These are phyloP conservation scores for Ceratocystis huliohia DNA, from an alignment of 2,329 filamentous ascomycete species.

Conservation along the genomic window DNA sequence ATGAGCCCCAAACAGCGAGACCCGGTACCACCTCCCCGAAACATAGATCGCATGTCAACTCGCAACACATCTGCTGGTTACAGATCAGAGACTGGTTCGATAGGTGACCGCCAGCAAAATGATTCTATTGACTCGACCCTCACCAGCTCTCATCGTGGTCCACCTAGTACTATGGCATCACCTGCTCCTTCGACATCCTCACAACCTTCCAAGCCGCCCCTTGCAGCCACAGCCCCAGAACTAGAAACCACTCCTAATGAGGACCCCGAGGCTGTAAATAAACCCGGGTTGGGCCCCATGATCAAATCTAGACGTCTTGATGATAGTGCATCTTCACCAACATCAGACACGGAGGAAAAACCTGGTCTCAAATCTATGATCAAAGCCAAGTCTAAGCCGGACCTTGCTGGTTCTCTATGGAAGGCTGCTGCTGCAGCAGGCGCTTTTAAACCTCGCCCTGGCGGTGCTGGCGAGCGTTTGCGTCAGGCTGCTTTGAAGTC, in stretches of 20 bases:
- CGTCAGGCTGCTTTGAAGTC: slow-evolving; percentile 46
- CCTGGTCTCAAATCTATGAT: slow-evolving; percentile 86
- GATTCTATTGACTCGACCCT: slow-evolving; percentile 20
- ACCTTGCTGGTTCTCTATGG: slow-evolving; percentile 63
- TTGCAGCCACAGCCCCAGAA: slow-evolving; percentile 23
- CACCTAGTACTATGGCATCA: slow-evolving; percentile 21
- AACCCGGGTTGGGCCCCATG: slow-evolving; percentile 77
- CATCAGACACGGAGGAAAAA: slow-evolving; percentile 34
- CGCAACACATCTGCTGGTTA: slow-evolving; percentile 32
- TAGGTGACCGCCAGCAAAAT: slow-evolving; percentile 20
- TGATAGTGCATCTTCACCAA: slow-evolving; percentile 31
- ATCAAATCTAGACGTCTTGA: slow-evolving; percentile 55
- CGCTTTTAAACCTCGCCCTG: slow-evolving; percentile 72
- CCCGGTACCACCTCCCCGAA: slow-evolving; percentile 37
- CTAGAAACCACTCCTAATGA: slow-evolving; percentile 21
- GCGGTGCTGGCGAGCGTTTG: slow-evolving; percentile 72
- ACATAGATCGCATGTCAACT: slow-evolving; percentile 37
- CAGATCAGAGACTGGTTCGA: slow-evolving; percentile 21
- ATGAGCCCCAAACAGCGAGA: slow-evolving; percentile 41
- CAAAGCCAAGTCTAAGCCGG: slow-evolving; percentile 61
- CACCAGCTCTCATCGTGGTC: slow-evolving; percentile 17
- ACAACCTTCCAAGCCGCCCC: slow-evolving; percentile 16
- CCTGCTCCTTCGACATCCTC: slow-evolving; percentile 20
- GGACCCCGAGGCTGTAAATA: slow-evolving; percentile 27
- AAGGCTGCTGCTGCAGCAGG: slow-evolving; percentile 58